phyloP scores from a whole-genome alignment of 2,329 filamentous ascomycete species.

The Aspergillus brasiliensis region DNA sequence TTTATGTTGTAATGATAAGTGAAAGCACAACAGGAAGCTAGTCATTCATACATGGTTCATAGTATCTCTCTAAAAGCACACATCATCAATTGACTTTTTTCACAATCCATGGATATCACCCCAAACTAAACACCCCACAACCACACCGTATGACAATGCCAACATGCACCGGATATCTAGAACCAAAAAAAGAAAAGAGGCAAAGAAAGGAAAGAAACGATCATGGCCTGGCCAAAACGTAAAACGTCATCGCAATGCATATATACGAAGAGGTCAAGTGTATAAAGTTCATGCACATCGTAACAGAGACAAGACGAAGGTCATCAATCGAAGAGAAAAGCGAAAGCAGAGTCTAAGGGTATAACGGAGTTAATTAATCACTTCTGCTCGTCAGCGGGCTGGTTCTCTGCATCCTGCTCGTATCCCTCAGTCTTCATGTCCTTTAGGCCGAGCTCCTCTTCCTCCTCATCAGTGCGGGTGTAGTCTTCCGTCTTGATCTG shows the following conservation, averaged over 20 bases:
- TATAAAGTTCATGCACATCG: slow-evolving; percentile 25
- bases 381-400: slow-evolving; percentile 27
- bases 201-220: slow-evolving; percentile 9
- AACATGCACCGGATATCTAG: slow-evolving; percentile 26
- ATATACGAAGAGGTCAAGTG: slow-evolving; percentile 10
- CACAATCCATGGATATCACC: background rate
- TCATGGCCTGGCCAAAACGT: background rate
- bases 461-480: slow-evolving; percentile 83
- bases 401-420: slow-evolving; percentile 55
- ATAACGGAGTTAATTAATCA: slow-evolving; percentile 25
- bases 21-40: background rate
- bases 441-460: slow-evolving; percentile 84
- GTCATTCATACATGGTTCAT: background rate
- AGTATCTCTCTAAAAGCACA: background rate
- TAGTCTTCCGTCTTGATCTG: slow-evolving; percentile 83
- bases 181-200: slow-evolving; percentile 14
- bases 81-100: background rate
- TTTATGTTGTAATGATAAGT: background rate
- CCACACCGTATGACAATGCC: slow-evolving; percentile 13
- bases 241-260: slow-evolving; percentile 12
- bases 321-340: slow-evolving; percentile 21
- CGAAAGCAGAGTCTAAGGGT: slow-evolving; percentile 8
- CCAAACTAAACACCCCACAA: background rate
- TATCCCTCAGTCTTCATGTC: slow-evolving; percentile 96
- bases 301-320: slow-evolving; percentile 23